Base-by-base conservation (phyloP, 2,329 filamentous ascomycete genomes). In the Epicoccum sorghinum region DNA sequence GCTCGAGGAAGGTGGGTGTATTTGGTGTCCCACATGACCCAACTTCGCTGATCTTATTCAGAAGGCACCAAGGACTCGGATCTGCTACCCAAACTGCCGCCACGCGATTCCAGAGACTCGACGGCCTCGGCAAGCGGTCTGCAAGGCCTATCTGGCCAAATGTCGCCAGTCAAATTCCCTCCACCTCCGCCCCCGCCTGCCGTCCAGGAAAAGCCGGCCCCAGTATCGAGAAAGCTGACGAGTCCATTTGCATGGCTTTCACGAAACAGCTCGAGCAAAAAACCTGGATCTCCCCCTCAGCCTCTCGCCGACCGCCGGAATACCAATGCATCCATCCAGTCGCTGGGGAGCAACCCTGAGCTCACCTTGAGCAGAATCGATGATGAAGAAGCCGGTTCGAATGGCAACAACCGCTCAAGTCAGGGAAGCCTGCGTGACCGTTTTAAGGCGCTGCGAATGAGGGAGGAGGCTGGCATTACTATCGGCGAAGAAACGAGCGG, bases 241-340 rank as follows among this genome's bases (percentile, higher is more conserved):
- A 91, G 90, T 63, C 71, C 71, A 0, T 74, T 74, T 39, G 62
- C 71, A 30, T 74, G 71, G 71, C 60, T 74, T 10, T 72, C 71
- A 23, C 66, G 70, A 4, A 70, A 72, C 40, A 69, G 58, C 33
- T 69, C 91, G 89, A n/a, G 81, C 82, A 32, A 83, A 82, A 70
- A 84, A 47, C 72, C 79, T 37, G 82, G 84, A 46, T 82, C 86
- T 10, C 82, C 84, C 5, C 82, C 88, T 14, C 69, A 82, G 56
- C 77, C 82, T 29, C 67, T 82, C 57, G 59, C 71, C 24, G 72
- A 75, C 36, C 79, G 88, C 64, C 83, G 91, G 70, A 91, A 93
- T 68, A 96, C 91, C 0, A 86, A 85, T 45, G 90, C 90, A 64
- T 96, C 91, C 0, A 82, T 93, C 46, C 87, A 88, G 18, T 96